Base-by-base conservation (phyloP, 192 early-diverging fungal species). In the Gamsiella multidivaricata region DNA sequence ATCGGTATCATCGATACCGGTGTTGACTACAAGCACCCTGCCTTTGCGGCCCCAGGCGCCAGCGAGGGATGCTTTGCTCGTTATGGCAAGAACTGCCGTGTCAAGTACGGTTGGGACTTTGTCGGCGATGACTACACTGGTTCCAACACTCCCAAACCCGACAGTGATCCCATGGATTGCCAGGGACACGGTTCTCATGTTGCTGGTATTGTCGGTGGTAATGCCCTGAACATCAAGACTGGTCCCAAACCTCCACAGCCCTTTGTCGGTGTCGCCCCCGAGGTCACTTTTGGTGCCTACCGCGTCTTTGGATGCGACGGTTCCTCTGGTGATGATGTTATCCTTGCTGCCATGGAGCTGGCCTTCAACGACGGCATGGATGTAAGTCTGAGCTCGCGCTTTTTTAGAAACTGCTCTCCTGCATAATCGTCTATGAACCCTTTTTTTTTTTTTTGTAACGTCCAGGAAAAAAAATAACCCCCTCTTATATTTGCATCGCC, bases 201-300 rank as follows among this genome's bases (percentile, higher is more conserved):
- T 29, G 80, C 86, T 15, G 92, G 92, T 17, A 94, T 94, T 42
- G 84, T 93, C 61, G 92, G 88, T 20, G 92, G 87, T 17, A 74
- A 88, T 22, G 88, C 89, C 58, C 50, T 54, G 28, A 58, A 57
- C 17, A 75, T 68, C 51, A 82, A 86, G 73, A 43, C 20, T 42
- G 18, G 37, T 26, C 39, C 51, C 41, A 60, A 53, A 37, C 68
- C 68, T 14, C 68, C 68, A 29, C 68, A 70, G 62, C 63, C 71
- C 34, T 86, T 91, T 58, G 80, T 70, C 25, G 96, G 96, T 68
- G 93, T 95, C 33, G 96, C 95, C n/a, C 96, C 96, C 0, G 89
- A 88, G 43, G 81, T 88, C 49, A 92, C 85, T 12, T 80, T 96
- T 36, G 92, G 92, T 17, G 87, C 85, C 15, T 97, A 93, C 86